These are phyloP conservation scores for Mycena indigotica DNA, from an alignment of 768 basidiomycete genomes.

Conservation along the genomic window DNA sequence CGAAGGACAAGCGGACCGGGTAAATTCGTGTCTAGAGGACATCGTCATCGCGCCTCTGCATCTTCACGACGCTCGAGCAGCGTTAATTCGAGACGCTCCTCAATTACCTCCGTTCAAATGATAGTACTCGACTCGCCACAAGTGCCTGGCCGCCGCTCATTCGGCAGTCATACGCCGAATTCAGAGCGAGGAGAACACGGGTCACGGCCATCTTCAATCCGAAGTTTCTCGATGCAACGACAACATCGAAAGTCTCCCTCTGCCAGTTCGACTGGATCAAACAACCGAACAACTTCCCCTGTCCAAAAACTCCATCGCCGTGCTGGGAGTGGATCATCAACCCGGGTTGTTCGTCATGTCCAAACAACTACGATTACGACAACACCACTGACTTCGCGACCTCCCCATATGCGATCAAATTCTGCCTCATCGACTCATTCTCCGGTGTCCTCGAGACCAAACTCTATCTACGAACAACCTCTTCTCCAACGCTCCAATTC, in stretches of 20 bases:
- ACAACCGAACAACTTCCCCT: slow-evolving; percentile 69
- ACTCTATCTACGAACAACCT: slow-evolving; percentile 68
- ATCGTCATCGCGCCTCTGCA: slow-evolving; percentile 70
- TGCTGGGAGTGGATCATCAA: slow-evolving; percentile 80
- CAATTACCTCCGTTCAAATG: slow-evolving; percentile 52
- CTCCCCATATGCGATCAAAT: slow-evolving; percentile 68
- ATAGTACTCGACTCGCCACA: slow-evolving; percentile 62
- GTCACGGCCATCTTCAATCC: slow-evolving; percentile 84
- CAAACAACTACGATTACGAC: slow-evolving; percentile 40
- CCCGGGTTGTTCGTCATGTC: slow-evolving; percentile 72
- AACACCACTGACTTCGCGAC: slow-evolving; percentile 27
- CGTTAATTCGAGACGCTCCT: slow-evolving; percentile 79
- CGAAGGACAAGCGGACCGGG: slow-evolving; percentile 47
- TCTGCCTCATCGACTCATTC: slow-evolving; percentile 83
- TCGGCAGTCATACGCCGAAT: slow-evolving; percentile 83
- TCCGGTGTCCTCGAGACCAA: slow-evolving; percentile 71
- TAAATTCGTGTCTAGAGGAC: slow-evolving; percentile 34
- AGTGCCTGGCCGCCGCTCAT: slow-evolving; percentile 66
- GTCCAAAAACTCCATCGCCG: slow-evolving; percentile 79
- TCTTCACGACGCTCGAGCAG: slow-evolving; percentile 90
- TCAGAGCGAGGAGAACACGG: slow-evolving; percentile 79
- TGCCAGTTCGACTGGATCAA: slow-evolving; percentile 73
- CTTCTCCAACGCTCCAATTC: slow-evolving; percentile 37
- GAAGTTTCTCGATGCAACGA: slow-evolving; percentile 67
- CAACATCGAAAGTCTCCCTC: slow-evolving; percentile 81